Conservation (phyloP, 2,329 filamentous ascomycete genomes). For the Zasmidium citrigriseum region DNA sequence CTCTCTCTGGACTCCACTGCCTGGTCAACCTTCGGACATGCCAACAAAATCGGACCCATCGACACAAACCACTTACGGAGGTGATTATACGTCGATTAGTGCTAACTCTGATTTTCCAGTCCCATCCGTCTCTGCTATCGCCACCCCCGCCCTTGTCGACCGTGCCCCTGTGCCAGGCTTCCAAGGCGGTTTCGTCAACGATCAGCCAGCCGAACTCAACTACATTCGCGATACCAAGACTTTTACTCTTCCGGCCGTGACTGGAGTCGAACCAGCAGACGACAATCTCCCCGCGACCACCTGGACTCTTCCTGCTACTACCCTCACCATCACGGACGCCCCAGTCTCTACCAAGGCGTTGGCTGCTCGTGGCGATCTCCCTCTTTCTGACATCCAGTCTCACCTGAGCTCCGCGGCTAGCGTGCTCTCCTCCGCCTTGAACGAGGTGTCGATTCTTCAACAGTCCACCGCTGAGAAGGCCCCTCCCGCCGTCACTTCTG, state of each 20-base stretch:
- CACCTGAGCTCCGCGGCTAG: not conserved
- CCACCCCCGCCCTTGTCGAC: not conserved
- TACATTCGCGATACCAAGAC: not conserved
- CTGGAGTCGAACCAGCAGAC: not conserved
- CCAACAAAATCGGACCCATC: too few species aligned
- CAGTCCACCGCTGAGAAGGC: too few species aligned
- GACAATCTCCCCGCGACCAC: not conserved
- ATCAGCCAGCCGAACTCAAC: not conserved
- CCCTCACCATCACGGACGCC: not conserved
- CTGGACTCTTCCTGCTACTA: not conserved
- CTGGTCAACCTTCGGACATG: not conserved
- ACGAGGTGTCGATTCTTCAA: not conserved
- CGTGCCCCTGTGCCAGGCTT: not conserved
- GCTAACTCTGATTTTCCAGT: not conserved
- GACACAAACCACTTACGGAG: not conserved
- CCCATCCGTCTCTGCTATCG: not conserved
- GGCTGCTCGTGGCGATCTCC: not conserved
- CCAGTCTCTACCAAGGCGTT: not conserved
- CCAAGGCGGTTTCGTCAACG: not conserved
- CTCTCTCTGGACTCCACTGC: not conserved
- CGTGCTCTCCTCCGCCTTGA: not conserved
- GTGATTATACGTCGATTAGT: not conserved
- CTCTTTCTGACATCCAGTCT: not conserved
- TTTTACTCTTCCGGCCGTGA: not conserved
- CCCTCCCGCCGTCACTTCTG: not conserved